phyloP scores from a whole-genome alignment of 2,329 filamentous ascomycete genomes.

The Laburnicola sp. region DNA sequence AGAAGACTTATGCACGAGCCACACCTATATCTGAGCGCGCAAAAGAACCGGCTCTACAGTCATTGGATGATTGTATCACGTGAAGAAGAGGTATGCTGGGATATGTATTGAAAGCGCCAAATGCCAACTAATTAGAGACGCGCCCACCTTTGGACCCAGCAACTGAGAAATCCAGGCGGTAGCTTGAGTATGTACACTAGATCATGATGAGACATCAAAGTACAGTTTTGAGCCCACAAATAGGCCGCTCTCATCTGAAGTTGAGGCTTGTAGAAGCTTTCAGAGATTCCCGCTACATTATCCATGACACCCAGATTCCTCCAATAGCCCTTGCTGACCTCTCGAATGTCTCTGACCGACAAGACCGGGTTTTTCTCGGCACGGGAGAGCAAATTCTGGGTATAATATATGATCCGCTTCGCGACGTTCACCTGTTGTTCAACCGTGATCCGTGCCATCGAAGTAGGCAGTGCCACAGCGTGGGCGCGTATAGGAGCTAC shows the following conservation, averaged over 20 bases:
- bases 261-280: background rate
- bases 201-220: background rate
- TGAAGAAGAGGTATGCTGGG: background rate
- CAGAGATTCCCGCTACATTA: background rate
- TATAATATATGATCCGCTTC: background rate
- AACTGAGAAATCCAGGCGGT: background rate
- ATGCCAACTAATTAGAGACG: background rate
- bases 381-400: background rate
- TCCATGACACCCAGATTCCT: background rate
- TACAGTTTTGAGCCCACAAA: constrained; percentile 1
- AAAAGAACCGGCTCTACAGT: background rate
- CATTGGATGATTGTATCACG: background rate
- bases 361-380: background rate
- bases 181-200: background rate
- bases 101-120: background rate
- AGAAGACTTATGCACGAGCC: background rate
- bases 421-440: background rate
- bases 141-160: background rate
- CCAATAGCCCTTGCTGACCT: background rate
- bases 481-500: background rate
- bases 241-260: constrained; percentile 1
- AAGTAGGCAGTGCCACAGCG: background rate
- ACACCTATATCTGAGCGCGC: background rate
- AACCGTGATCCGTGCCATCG: background rate
- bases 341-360: background rate